phyloP scores from a whole-genome alignment of 768 basidiomycete species.

The Grammothele lineata region DNA sequence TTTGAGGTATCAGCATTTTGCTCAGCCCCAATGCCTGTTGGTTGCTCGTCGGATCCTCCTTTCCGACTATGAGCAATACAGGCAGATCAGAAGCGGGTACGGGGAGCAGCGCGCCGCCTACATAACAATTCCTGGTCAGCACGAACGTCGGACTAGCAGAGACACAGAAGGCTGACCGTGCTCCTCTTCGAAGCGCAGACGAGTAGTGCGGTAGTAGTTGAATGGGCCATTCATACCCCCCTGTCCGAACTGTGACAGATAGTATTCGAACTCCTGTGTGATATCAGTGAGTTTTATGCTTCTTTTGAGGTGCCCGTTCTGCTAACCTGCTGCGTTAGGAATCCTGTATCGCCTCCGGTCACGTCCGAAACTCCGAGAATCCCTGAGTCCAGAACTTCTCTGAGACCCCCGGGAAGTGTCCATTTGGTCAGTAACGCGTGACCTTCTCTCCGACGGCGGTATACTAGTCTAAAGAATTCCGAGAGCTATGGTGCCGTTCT shows the following conservation, averaged over 20 bases:
- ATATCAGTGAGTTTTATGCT: background rate
- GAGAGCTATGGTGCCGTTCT: constrained; percentile 13
- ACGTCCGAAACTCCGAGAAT: too few species aligned
- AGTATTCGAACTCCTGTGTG: constrained; percentile 52
- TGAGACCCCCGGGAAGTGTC: constrained; percentile 11
- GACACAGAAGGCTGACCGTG: constrained; percentile 22
- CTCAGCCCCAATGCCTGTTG: constrained; percentile 38
- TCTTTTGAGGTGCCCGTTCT: background rate
- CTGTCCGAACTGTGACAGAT: constrained; percentile 37
- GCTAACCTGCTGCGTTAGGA: constrained; percentile 16
- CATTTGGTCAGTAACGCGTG: background rate
- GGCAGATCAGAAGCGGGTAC: constrained; percentile 46
- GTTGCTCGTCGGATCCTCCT: constrained; percentile 46
- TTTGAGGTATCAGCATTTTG: constrained; percentile 44
- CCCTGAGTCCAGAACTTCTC: constrained; percentile 2
- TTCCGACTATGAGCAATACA: constrained; percentile 59
- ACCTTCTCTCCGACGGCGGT: background rate
- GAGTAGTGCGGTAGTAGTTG: constrained; percentile 71
- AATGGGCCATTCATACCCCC: constrained; percentile 63
- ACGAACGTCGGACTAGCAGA: background rate
- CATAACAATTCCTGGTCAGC: background rate
- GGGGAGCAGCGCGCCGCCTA: constrained; percentile 42
- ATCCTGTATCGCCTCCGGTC: background rate
- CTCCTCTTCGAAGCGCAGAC: constrained; percentile 66
- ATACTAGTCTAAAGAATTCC: constrained; percentile 17